Conservation (phyloP, 139 green algal genomes). For the Asterochloris sp. region DNA sequence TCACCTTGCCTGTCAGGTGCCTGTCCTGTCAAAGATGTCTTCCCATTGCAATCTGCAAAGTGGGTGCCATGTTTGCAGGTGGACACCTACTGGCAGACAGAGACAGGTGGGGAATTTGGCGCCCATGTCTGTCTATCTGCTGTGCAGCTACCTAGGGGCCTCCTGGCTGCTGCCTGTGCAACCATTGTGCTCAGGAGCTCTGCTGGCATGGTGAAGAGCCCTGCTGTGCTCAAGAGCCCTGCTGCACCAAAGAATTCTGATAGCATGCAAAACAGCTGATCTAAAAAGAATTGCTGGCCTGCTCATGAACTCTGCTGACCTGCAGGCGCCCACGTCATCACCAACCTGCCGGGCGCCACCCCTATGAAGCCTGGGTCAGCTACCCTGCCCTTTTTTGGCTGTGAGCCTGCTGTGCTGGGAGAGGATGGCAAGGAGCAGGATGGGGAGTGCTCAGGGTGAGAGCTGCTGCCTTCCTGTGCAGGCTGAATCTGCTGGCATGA, state of each 20-base stretch:
- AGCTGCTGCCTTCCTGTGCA: not conserved
- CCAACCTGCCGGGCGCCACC: slow-evolving; percentile 74
- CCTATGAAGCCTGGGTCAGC: slow-evolving; percentile 82
- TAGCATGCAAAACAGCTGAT: slow-evolving; percentile 77
- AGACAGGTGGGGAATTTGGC: slow-evolving; percentile 49
- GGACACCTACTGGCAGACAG: slow-evolving; percentile 98
- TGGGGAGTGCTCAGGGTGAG: slow-evolving; percentile 29
- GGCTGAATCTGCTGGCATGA: no score
- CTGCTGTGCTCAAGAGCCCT: no score
- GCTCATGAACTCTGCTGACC: slow-evolving; percentile 58
- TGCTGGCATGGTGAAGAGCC: no score
- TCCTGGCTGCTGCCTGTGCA: no score
- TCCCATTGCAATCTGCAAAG: no score
- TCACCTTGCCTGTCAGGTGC: no score
- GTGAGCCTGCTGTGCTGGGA: slow-evolving; percentile 88
- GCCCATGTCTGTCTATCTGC: no score
- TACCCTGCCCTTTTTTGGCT: slow-evolving; percentile 94
- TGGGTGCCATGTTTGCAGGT: slow-evolving; percentile 26
- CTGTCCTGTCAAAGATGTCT: no score
- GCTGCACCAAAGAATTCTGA: no score
- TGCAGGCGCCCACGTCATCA: slow-evolving; percentile 81
- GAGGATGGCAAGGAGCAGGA: slow-evolving; percentile 69
- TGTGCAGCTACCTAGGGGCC: no score
- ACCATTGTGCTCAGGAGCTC: no score
- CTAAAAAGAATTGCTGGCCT: no score